Evolutionary conservation across 805 yeast species (phyloP), one percentile per base, ranked within the genome.

Genomic region (Ogataea paraovalis): DNA sequence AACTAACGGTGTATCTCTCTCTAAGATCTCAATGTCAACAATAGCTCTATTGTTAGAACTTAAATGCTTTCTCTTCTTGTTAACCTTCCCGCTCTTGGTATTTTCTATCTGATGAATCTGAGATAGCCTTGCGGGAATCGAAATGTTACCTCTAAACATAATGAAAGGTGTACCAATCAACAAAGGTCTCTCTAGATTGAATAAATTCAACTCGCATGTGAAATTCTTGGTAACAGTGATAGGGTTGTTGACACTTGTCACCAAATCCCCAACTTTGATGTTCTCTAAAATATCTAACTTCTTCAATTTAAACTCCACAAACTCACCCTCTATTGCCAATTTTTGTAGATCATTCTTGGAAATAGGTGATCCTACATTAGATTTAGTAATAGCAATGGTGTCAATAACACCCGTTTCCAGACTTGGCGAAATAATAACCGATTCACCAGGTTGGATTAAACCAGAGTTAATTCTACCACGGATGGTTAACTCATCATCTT

Each of bases 141-240:
- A 80, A 22, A 80, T 74, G 48, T 87, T 82, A 52, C 91, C 90
- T 50, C 91, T 75, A 66, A 90, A 89, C 44, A 88, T 64, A 37
- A 88, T 78, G 53, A 89, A 75, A 37, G 91, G 84, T 0, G 95
- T 75, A 7, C 97, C 97, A 13, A 84, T 82, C 37, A 90, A 68
- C 41, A 90, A 66, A 0, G 97, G 97, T 53, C 87, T 74, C 32
- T 73, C 74, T 57, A 82, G 62, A 47, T 85, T 85, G 55, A 92
- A 92, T 4, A 84, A 70, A 37, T 75, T 69, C 39, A 88, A 62
- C 46, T 82, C 78, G 40, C 85, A 79, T n/a, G 66, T 66, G 52
- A 80, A 75, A 43, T 69, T 72, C 43, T 72, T 73, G 2, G 73
- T 71, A 18, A 83, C 67, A 18, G 68, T 73, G 21, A 80, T 70